A percentile compares a stretch with the other conserved stretches of the same genome.
Evolutionary conservation across 1,284 basidiomycete genomes (phyloP).

Genomic region (Agroathelia rolfsii): DNA sequence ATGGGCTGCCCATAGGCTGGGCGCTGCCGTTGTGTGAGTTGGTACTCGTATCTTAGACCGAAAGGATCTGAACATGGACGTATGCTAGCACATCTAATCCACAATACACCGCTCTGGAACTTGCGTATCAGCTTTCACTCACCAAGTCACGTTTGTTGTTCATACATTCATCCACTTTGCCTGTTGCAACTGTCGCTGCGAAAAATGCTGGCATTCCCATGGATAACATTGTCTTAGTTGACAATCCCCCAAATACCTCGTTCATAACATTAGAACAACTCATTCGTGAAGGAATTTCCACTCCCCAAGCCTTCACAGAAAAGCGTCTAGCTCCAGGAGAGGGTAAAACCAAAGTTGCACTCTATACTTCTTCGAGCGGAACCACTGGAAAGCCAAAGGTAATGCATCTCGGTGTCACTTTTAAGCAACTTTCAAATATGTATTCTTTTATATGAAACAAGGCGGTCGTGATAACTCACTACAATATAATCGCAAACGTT

Average conservation of each 20-base stretch:
- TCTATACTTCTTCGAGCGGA: slow-evolving; percentile 72
- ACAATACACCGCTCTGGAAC: slow-evolving; percentile 55
- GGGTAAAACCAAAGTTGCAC: slow-evolving; percentile 57
- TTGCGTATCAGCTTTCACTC: slow-evolving; percentile 48
- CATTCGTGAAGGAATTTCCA: slow-evolving; percentile 40
- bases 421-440: not conserved
- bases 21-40: slow-evolving; percentile 57
- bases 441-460: slow-evolving; percentile 16
- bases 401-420: slow-evolving; percentile 2
- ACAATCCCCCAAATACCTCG: slow-evolving; percentile 15
- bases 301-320: slow-evolving; percentile 34
- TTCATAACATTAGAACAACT: slow-evolving; percentile 40
- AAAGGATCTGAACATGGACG: slow-evolving; percentile 18
- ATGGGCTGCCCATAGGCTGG: slow-evolving; percentile 70
- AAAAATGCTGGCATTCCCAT: slow-evolving; percentile 39
- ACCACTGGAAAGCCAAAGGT: slow-evolving; percentile 77
- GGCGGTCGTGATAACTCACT: slow-evolving; percentile 67
- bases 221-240: slow-evolving; percentile 46
- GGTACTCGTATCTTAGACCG: slow-evolving; percentile 3
- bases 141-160: slow-evolving; percentile 51
- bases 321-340: slow-evolving; percentile 49
- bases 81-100: slow-evolving; percentile 51
- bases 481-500: slow-evolving; percentile 55
- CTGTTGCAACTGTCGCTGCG: slow-evolving; percentile 42
- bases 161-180: slow-evolving; percentile 41